Evolutionary conservation across 306 rosid species (phyloP), one percentile per base, ranked within the genome.

Genomic region (Alnus rubra): DNA sequence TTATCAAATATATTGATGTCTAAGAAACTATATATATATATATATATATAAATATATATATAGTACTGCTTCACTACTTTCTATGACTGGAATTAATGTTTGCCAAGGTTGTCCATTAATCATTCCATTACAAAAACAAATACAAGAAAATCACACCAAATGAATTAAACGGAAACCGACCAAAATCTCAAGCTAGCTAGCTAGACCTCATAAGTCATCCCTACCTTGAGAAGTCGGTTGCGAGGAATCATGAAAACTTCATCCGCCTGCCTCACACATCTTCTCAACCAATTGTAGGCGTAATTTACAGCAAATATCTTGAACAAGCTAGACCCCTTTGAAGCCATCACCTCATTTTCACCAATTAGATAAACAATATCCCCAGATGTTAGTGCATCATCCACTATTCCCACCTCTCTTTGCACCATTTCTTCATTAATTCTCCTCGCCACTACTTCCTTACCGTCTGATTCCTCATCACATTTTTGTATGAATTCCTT

Each of bases 161-260:
- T 23, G 28, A 23, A 23, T 23, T 23, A 23, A 23, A 23, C 28
- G 28, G 28, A 23, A 23, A 56, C 63, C 23, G 31, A 56, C 9
- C 63, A 74, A 42, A n/a, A 50, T 12, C 11, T 23, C 28, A 23
- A 23, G 28, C 28, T 23, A 23, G n/a, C n/a, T n/a, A n/a, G 28
- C 39, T 7, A 91, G 11, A 93, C 83, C 53, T 90, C 92, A n/a
- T 88, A 92, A 47, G 92, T 89, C 97, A 92, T 89, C 4, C 97
- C 97, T 52, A 94, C 97, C 78, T 94, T 94, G 12, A 94, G 82
- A 91, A 86, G 55, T 12, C 89, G 91, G 49, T 83, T 78, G 47
- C 80, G 91, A 60, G 98, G 98, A 83, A 93, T 86, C 82, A 88
- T 87, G 80, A 91, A 87, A 4, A 84, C 75, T 53, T 84, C 79